Base-by-base conservation (phyloP, 179 eudicot species). In the Drosera spatulata region DNA sequence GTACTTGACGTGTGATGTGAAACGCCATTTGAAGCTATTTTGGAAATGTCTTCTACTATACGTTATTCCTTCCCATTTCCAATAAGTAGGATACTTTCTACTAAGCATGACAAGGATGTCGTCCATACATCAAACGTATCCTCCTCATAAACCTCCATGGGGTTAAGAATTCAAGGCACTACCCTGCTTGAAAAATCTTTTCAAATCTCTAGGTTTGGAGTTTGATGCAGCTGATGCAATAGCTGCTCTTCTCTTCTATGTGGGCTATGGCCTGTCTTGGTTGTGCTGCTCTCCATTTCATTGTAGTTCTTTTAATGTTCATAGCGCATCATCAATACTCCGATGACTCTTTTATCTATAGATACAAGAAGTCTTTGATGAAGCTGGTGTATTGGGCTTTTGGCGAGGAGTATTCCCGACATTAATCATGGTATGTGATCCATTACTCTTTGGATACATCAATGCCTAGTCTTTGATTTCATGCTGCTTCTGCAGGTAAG, bases 331-430 rank as follows among this genome's bases (percentile, higher is more conserved):
- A 22, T 22, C 33, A 22, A 22, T 22, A 22, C 33, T 22, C 33
- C 33, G 33, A 22, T 22, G 33, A 1, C 33, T 22, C 33, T 41
- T 2, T 61, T 48, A 4, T 53, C 66, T 74, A 62, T 82, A 93
- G 99, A 71, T 93, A 63, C 95, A 84, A 69, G 99, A 93, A 81
- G 77, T 93, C 62, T 93, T 76, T 61, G 90, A 69, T 73, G 99
- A 93, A 77, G 86, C 88, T 73, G 99, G 99, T 56, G 60, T 89
- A 52, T 77, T 71, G 75, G 99, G 99, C 69, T 93, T 93, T 70
- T 93, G 99, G 99, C 89, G 75, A 77, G 96, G 99, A 53, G 93
- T 93, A 48, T 75, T 89, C 62, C 99, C 99, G 44, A 82, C 99
- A 58, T 72, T 93, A 71, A 78, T 89, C 66, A 93, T 93, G 99